Evolutionary conservation across 495 filamentous ascomycete species (phyloP).

Genomic region (Xylaria cubensis): DNA sequence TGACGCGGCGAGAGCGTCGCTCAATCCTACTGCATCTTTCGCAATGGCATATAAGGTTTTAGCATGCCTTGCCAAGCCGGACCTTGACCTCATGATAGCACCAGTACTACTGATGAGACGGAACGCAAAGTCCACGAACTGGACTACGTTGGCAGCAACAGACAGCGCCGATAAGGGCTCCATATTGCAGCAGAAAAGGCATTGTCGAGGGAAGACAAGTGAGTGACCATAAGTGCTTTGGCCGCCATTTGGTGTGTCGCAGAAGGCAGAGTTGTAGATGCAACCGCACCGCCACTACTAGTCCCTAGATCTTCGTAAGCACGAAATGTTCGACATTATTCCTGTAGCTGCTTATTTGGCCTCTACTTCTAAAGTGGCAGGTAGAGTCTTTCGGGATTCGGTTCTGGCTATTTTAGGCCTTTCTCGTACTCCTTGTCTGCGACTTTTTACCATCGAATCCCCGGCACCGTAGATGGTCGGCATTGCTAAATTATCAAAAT

Average conservation of each 20-base stretch:
- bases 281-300: neutral
- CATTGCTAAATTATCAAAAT: neutral
- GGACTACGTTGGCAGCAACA: conserved; percentile 28
- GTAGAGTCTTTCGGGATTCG: neutral
- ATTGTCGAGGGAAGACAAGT: neutral
- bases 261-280: neutral
- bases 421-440: neutral
- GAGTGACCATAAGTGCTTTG: neutral
- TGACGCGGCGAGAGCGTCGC: neutral
- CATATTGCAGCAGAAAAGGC: neutral
- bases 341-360: neutral
- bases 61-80: neutral
- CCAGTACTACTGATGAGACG: conserved; percentile 13
- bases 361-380: too few species aligned
- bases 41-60: conserved; percentile 3
- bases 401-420: neutral
- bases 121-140: conserved; percentile 29
- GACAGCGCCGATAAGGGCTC: conserved; percentile 26
- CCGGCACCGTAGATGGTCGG: neutral
- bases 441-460: neutral
- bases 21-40: neutral
- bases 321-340: neutral
- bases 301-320: neutral
- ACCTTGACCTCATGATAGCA: conserved; percentile 1
- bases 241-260: neutral